A percentile compares a stretch with the other conserved stretches of the same genome.
Evolutionary conservation across 73 alveolate genomes (phyloP).

Genomic region (Paraurostyla sp.): DNA sequence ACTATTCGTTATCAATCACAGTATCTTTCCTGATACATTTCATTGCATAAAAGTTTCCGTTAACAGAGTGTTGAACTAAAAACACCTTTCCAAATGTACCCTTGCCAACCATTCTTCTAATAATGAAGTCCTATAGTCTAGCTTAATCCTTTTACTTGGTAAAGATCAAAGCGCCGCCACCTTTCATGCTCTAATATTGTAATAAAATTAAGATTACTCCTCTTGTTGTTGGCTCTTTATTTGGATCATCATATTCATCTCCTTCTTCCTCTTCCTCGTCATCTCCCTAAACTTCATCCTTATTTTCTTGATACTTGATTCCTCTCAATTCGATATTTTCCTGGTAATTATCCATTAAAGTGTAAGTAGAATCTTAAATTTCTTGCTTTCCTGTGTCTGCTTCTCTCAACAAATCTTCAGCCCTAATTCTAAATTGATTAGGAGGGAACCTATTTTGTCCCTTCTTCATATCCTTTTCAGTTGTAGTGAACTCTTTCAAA

Average conservation of each 20-base stretch:
- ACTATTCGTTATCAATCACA: constrained; percentile 86
- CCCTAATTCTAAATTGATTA: constrained; percentile 11
- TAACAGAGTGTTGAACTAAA: constrained; percentile 79
- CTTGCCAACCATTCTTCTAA: constrained; percentile 87
- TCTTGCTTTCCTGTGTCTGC: not conserved
- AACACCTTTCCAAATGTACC: constrained; percentile 95
- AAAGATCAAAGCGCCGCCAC: constrained; percentile 47
- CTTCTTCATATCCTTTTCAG: constrained; percentile 67
- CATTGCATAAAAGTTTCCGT: constrained; percentile 84
- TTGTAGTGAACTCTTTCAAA: constrained; percentile 57
- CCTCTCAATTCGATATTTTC: constrained; percentile 18
- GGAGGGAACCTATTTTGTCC: constrained; percentile 66
- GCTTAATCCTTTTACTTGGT: constrained; percentile 73
- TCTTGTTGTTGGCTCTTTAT: constrained; percentile 16
- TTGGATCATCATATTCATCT: constrained; percentile 10
- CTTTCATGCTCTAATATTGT: constrained; percentile 14
- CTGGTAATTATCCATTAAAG: constrained; percentile 5
- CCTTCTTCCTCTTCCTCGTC: constrained; percentile 58
- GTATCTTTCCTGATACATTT: constrained; percentile 91
- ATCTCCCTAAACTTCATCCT: not conserved
- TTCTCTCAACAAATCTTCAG: constrained; percentile 50
- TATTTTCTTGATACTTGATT: constrained; percentile 9
- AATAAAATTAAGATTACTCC: not conserved
- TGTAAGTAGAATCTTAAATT: not conserved
- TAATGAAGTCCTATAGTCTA: constrained; percentile 82